Conservation (phyloP, 345 rosid species). For the Camelina hispida region DNA sequence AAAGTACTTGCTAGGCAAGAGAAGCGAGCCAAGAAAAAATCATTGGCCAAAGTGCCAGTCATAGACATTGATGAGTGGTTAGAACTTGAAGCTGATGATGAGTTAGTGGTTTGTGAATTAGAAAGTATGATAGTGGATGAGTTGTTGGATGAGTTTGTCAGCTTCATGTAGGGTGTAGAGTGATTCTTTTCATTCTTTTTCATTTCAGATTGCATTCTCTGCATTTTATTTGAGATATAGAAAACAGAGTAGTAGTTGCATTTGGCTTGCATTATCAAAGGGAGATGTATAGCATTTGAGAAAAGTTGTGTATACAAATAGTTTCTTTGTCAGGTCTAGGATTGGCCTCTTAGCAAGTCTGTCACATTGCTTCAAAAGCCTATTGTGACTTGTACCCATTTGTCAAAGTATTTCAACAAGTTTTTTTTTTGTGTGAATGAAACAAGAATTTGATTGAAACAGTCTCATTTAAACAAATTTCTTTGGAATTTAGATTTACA, state of each 20-base stretch:
- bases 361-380: slow-evolving; percentile 36
- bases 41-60: slow-evolving; percentile 49
- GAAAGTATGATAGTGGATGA: slow-evolving; percentile 73
- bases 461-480: slow-evolving; percentile 33
- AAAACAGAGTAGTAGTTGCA: slow-evolving; percentile 33
- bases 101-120: slow-evolving; percentile 63
- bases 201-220: slow-evolving; percentile 24
- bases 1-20: slow-evolving; percentile 52
- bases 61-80: slow-evolving; percentile 55
- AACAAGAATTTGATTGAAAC: slow-evolving; percentile 43
- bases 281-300: slow-evolving; percentile 37
- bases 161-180: slow-evolving; percentile 44
- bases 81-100: slow-evolving; percentile 62
- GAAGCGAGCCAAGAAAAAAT: slow-evolving; percentile 49
- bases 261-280: slow-evolving; percentile 34
- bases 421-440: slow-evolving; percentile 36
- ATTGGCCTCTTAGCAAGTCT: slow-evolving; percentile 35
- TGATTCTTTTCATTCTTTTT: slow-evolving; percentile 38
- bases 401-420: slow-evolving; percentile 23
- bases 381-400: slow-evolving; percentile 41
- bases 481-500: slow-evolving; percentile 8
- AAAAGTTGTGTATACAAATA: slow-evolving; percentile 34
- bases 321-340: slow-evolving; percentile 33
- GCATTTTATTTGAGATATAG: slow-evolving; percentile 37
- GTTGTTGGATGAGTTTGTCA: slow-evolving; percentile 61